These are phyloP conservation scores for Ploettnerulaceae sp. DNA, from an alignment of 2,329 filamentous ascomycete genomes.

Conservation along the genomic window DNA sequence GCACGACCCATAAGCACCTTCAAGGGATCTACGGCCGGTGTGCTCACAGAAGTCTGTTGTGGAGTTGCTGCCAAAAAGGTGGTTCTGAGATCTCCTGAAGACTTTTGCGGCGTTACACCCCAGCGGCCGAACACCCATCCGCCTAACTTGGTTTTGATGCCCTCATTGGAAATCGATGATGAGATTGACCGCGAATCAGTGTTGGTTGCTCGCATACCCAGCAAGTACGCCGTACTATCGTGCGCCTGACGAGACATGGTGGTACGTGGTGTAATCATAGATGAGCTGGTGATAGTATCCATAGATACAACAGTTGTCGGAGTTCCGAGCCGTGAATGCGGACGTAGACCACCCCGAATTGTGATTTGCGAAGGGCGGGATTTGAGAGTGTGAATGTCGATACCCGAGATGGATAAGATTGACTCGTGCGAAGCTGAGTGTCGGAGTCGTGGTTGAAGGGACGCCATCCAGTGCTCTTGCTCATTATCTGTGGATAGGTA, in stretches of 20 bases:
- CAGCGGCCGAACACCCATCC: conserved; percentile 62
- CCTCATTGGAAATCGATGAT: conserved; percentile 24
- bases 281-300: conserved; percentile 49
- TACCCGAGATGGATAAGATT: conserved; percentile 77
- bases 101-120: conserved; percentile 46
- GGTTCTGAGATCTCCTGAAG: conserved; percentile 14
- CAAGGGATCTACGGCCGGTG: conserved; percentile 35
- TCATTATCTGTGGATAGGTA: conserved; percentile 6
- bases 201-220: conserved; percentile 43
- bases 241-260: conserved; percentile 45
- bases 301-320: conserved; percentile 41
- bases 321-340: conserved; percentile 43
- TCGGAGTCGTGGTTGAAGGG: conserved; percentile 47
- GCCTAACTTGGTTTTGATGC: conserved; percentile 50
- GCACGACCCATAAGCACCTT: conserved; percentile 42
- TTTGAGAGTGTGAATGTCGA: conserved; percentile 83
- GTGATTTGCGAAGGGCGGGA: conserved; percentile 71
- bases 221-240: conserved; percentile 50
- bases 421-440: conserved; percentile 79
- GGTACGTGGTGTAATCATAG: conserved; percentile 53
- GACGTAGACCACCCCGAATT: conserved; percentile 41
- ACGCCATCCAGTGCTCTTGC: conserved; percentile 25
- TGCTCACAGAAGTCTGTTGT: conserved; percentile 29
- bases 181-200: conserved; percentile 32
- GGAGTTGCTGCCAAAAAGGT: conserved; percentile 4